Evolutionary conservation across 345 rosid genomes (phyloP).

Genomic region (Brassica cretica): DNA sequence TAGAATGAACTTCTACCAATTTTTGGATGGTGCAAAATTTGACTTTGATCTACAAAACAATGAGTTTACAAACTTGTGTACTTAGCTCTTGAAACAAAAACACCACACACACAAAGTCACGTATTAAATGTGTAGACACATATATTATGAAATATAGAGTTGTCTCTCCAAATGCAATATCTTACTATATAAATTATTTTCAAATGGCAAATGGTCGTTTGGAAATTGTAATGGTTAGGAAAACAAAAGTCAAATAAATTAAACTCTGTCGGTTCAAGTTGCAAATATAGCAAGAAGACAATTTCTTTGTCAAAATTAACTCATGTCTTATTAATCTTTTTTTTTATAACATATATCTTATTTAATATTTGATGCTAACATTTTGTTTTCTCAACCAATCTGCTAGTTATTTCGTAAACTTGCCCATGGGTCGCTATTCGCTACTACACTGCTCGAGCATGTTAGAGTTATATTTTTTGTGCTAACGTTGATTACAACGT

Average conservation of each 20-base stretch:
- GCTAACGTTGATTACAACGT: slow-evolving; percentile 1
- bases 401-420: not conserved
- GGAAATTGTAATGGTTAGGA: not conserved
- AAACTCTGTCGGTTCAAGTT: slow-evolving; percentile 35
- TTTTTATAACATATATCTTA: slow-evolving; percentile 1
- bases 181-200: not conserved
- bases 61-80: not conserved
- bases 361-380: slow-evolving; percentile 28
- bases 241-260: slow-evolving; percentile 15
- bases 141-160: not conserved
- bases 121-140: not conserved
- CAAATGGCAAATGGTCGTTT: not conserved
- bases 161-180: not conserved
- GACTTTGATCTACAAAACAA: not conserved
- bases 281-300: slow-evolving; percentile 26
- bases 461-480: not conserved
- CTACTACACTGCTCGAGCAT: not conserved
- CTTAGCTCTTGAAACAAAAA: not conserved
- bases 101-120: slow-evolving; percentile 14
- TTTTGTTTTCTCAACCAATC: slow-evolving; percentile 16
- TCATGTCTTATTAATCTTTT: not conserved
- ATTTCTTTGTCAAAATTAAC: slow-evolving; percentile 18
- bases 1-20: not conserved
- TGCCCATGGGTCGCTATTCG: not conserved
- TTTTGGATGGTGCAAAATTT: not conserved